Base-by-base conservation (phyloP, 177 flowering plant genomes). In the Vitis hybrid region DNA sequence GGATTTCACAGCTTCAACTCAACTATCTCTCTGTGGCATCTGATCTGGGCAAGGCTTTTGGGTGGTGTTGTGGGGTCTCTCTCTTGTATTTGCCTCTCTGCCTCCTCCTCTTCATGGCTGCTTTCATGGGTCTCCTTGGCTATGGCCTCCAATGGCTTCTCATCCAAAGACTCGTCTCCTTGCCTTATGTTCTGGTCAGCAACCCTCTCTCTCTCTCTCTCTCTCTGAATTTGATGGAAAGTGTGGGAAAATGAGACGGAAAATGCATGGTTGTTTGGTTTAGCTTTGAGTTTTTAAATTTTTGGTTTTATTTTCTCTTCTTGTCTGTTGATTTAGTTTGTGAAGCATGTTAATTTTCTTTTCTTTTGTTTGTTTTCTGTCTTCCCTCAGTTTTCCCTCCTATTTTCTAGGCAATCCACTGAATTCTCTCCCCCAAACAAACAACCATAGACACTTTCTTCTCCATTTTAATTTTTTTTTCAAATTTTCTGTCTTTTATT, bases 1-100 rank as follows among this genome's bases (percentile, higher is more conserved):
- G 78, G n/a, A 81, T 81, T 1, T 75, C 84, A 3, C 84, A 81
- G 72, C 70, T 81, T 3, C 81, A 81, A 64, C 77, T 81, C 45
- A 81, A 78, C 57, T 78, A 81, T 49, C 70, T 81, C 51, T 56
- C 81, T 2, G 77, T 76, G 1, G 84, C 84, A 5, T 81, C 84
- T 0, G 84, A 81, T 31, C 26, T 81, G 63, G 84, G 84, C 3
- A 81, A 81, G 69, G 67, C 62, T 1, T 73, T 81, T 10, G 84
- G 81, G 0, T 81, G 84, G 84, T 75, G 66, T 15, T 81, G 77
- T 2, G 84, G 84, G 1, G 50, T 79, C 3, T 55, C 72, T 10
- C 67, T 76, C 7, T 5, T 71, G 69, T 68, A 76, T 62, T 66
- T 76, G 1, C 82, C 82, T 0, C n/a, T 76, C 51, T 66, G 71